Evolutionary conservation across 495 filamentous ascomycete genomes (phyloP).

Genomic region (Endocarpon pusillum): DNA sequence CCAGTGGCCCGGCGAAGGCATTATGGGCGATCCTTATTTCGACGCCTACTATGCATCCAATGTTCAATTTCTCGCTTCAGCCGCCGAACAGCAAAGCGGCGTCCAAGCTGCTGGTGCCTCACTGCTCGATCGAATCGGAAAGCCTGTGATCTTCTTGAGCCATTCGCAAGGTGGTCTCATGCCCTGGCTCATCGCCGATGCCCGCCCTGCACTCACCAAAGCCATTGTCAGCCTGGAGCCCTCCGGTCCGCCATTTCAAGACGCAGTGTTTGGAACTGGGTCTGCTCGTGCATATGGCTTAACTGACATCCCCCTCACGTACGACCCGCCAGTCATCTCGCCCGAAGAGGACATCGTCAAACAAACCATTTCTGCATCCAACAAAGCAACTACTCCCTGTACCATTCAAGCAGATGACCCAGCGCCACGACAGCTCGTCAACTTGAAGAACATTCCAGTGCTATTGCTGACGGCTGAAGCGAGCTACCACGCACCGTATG

Average conservation of each 20-base stretch:
- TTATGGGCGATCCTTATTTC: conserved; percentile 24
- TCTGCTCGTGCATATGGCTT: conserved; percentile 25
- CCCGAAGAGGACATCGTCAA: conserved; percentile 14
- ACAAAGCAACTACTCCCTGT: conserved; percentile 8
- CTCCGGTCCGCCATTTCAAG: conserved; percentile 31
- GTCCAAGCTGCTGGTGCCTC: conserved; percentile 26
- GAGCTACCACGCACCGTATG: conserved; percentile 38
- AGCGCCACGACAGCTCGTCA: conserved; percentile 29
- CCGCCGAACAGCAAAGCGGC: conserved; percentile 21
- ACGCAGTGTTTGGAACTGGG: conserved; percentile 13
- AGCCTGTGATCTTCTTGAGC: conserved; percentile 27
- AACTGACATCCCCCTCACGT: conserved; percentile 31
- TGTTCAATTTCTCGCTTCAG: conserved; percentile 22
- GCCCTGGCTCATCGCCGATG: conserved; percentile 32
- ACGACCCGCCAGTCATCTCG: conserved; percentile 24
- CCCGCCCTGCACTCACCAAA: conserved; percentile 25
- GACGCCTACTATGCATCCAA: conserved; percentile 29
- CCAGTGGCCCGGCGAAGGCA: conserved; percentile 31
- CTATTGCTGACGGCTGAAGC: conserved; percentile 33
- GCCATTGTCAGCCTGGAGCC: conserved; percentile 37
- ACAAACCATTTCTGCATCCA: conserved; percentile 8
- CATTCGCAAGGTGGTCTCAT: conserved; percentile 37
- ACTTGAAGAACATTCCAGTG: conserved; percentile 28
- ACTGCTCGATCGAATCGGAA: conserved; percentile 30
- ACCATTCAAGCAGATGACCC: conserved; percentile 24